These are phyloP conservation scores for Xylariaceae sp. DNA, from an alignment of 2,329 filamentous ascomycete species.

Conservation along the genomic window DNA sequence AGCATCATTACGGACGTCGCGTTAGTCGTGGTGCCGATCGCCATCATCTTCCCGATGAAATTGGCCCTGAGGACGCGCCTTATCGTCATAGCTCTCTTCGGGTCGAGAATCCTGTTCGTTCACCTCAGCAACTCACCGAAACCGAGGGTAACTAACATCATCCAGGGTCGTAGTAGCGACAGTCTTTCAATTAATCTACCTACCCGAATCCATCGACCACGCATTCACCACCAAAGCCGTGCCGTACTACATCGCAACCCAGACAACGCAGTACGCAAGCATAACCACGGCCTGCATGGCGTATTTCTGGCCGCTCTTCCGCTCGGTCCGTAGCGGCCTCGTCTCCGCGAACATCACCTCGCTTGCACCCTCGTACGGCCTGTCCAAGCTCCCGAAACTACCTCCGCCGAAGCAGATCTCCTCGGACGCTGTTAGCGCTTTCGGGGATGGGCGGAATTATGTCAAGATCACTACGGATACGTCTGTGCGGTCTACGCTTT, in stretches of 20 bases:
- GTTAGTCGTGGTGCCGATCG: background rate
- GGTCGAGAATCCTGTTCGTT: background rate
- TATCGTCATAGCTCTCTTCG: conserved; percentile 4
- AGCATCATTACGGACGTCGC: conserved; percentile 6
- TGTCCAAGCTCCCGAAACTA: too few relatives aligned
- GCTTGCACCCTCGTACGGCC: background rate
- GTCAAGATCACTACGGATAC: background rate
- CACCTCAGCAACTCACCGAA: background rate
- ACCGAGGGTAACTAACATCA: background rate
- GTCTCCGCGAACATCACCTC: background rate
- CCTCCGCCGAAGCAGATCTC: background rate
- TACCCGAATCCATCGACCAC: background rate
- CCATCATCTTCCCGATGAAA: conserved; percentile 9
- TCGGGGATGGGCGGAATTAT: background rate
- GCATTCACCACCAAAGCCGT: background rate
- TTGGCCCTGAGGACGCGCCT: conserved; percentile 1
- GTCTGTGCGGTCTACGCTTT: background rate
- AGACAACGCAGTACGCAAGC: conserved; percentile 1
- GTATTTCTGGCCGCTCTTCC: conserved; percentile 9
- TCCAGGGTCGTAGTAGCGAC: background rate
- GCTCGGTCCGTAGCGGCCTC: conserved; percentile 5
- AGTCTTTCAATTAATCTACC: background rate
- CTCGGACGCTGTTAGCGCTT: too few relatives aligned
- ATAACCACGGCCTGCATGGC: conserved; percentile 2
- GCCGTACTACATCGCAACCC: conserved; percentile 5